Percentiles rank a stretch among this genome's conserved stretches.
Conservation (phyloP, 208 protist genomes). For the Crithidia thermophila region DNA sequence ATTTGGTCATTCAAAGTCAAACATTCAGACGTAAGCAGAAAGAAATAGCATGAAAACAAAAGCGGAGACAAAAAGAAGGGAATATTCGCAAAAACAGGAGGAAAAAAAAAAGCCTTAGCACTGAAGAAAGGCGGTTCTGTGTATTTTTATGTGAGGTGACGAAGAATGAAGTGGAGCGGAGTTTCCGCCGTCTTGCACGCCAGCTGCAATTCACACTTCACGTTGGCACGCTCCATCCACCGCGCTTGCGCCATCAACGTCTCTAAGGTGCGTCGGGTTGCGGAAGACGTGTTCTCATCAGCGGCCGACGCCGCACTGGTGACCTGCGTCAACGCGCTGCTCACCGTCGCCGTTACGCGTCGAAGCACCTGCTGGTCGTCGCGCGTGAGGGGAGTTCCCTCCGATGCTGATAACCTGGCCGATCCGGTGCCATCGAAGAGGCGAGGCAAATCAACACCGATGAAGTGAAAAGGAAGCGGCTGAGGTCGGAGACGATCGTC, state of each 20-base stretch:
- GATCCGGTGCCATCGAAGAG: background rate
- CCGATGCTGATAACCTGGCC: background rate
- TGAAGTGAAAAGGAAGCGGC: conserved; percentile 26
- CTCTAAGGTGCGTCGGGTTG: conserved; percentile 18
- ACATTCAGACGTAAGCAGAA: background rate
- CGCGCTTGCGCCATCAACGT: conserved; percentile 42
- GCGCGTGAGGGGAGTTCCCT: background rate
- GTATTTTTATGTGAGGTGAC: background rate
- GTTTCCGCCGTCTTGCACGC: conserved; percentile 17
- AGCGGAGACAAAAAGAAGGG: conserved; percentile 18
- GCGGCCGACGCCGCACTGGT: too few species aligned
- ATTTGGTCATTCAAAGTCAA: too few species aligned
- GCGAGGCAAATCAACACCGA: conserved; percentile 19
- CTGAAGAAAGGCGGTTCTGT: too few species aligned
- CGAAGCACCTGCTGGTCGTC: conserved; percentile 14
- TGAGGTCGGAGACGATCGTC: background rate
- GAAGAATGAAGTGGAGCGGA: conserved; percentile 9
- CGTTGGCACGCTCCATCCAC: conserved; percentile 54
- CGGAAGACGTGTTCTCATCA: background rate
- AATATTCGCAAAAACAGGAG: background rate
- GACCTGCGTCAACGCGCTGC: conserved; percentile 7
- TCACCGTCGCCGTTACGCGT: conserved; percentile 8
- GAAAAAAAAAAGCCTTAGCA: background rate
- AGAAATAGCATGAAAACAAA: conserved; percentile 10
- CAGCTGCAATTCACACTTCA: conserved; percentile 78